Base-by-base conservation (phyloP, 83 land plant genomes). In the Picea mariana region DNA sequence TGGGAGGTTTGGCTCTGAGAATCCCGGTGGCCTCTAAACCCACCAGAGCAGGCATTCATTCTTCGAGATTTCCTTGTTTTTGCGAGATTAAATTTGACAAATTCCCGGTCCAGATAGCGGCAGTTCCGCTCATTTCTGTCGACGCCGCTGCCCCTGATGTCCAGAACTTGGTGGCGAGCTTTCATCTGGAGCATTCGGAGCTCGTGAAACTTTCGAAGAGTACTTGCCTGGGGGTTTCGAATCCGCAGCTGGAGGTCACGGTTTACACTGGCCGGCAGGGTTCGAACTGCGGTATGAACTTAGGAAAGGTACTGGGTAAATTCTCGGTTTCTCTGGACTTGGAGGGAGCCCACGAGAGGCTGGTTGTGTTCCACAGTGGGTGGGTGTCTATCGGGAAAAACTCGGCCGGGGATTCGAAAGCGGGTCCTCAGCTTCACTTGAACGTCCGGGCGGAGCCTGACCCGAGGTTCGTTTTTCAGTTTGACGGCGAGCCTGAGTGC, bases 391-490 rank as follows among this genome's bases (percentile, higher is more conserved):
- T 34, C 3, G 38, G 38, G 4, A 34, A 34, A 2, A 34, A 34
- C 38, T 34, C 4, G 38, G 38, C 4, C 38, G 17, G 85, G 83
- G 64, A 80, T 20, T 64, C 83, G 18, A 21, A 31, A 34, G 4
- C 38, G 4, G 38, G 38, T 34, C 38, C 38, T 34, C 38, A 3
- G 38, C 38, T 34, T 34, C 83, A 90, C 69, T 27, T 94, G 78
- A 88, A 81, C 49, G 89, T 92, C 2, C 80, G 73, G 78, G 83
- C 91, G 2, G 97, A 94, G 86, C 90, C 93, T 11, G 95, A 94
- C 63, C 95, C 97, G 17, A 84, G 97, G 42, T 94, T 90, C 90
- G 91, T 92, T 40, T 94, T 94, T 65, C 89, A 94, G 85, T 94
- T 94, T 82, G 97, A 89, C 60, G 92, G 92, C 13, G 92, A 90